Conservation (phyloP, 75 land plant species). For the Pseudotsuga menziesii region DNA sequence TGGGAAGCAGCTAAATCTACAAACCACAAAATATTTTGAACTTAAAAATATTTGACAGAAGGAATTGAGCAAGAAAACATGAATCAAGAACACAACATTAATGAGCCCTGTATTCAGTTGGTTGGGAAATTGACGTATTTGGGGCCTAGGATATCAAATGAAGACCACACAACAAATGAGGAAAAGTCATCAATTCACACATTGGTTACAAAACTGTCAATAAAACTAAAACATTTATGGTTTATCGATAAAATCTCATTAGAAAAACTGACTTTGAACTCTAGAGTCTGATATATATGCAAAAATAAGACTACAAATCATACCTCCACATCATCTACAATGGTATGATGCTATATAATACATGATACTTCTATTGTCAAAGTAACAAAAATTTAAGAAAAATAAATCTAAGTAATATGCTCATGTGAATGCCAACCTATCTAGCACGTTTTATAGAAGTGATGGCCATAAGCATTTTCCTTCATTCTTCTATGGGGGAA, state of each 20-base stretch:
- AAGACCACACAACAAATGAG: no score
- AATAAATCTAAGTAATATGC: neutral
- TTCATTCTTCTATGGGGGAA: constrained; percentile 33
- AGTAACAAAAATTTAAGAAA: neutral
- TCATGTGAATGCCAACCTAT: constrained; percentile 28
- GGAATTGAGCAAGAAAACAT: no score
- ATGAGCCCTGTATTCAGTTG: no score
- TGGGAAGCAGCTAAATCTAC: no score
- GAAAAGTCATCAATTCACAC: no score
- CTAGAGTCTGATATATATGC: neutral
- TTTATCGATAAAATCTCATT: neutral
- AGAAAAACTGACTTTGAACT: neutral
- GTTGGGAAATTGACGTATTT: no score
- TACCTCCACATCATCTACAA: neutral
- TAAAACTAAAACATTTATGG: neutral
- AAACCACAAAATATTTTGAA: no score
- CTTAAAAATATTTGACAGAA: no score
- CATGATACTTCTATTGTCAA: neutral
- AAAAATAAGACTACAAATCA: neutral
- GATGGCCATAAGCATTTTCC: constrained; percentile 67
- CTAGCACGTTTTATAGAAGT: constrained; percentile 66
- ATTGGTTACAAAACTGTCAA: neutral
- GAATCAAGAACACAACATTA: no score
- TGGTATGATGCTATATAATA: neutral
- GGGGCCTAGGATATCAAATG: no score